Conservation (phyloP, 2,329 filamentous ascomycete species). For the Calonectria naviculata region DNA sequence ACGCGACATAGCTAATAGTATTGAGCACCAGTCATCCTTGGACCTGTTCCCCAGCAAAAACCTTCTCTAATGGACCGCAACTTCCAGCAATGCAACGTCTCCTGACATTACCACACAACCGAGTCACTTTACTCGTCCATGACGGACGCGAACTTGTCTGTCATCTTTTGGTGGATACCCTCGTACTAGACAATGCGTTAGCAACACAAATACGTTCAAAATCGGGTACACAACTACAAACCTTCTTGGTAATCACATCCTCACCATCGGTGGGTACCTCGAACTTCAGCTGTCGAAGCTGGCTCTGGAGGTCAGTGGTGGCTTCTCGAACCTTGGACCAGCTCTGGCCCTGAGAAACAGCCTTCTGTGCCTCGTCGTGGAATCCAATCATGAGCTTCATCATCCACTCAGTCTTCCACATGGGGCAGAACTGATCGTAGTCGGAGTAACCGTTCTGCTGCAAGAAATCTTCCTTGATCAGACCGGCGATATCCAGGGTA, state of each 20-base stretch:
- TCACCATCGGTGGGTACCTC: conserved; percentile 90
- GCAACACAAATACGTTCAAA: conserved; percentile 29
- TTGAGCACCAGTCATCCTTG: conserved; percentile 38
- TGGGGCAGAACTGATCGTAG: conserved; percentile 98
- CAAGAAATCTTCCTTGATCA: conserved; percentile 98
- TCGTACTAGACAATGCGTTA: conserved; percentile 78
- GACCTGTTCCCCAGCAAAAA: conserved; percentile 33
- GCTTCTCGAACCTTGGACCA: conserved; percentile 95
- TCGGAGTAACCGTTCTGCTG: conserved; percentile 99
- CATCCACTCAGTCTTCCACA: conserved; percentile 99
- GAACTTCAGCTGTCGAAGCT: conserved; percentile 95
- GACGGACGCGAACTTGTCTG: conserved; percentile 96
- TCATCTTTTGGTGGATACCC: conserved; percentile 89
- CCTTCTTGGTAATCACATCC: conserved; percentile 85
- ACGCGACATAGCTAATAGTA: conserved; percentile 41
- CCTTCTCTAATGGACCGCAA: conserved; percentile 44
- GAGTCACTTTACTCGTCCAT: conserved; percentile 81
- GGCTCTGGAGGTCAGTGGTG: conserved; percentile 85
- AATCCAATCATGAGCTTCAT: conserved; percentile 99
- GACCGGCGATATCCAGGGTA: conserved; percentile 88
- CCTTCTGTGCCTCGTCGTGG: conserved; percentile 98
- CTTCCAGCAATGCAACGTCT: conserved; percentile 33
- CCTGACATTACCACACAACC: conserved; percentile 25
- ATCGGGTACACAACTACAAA: conserved; percentile 52
- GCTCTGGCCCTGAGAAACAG: conserved; percentile 87